Conservation (phyloP, 2,329 filamentous ascomycete genomes). For the Clarireedia hainanense region DNA sequence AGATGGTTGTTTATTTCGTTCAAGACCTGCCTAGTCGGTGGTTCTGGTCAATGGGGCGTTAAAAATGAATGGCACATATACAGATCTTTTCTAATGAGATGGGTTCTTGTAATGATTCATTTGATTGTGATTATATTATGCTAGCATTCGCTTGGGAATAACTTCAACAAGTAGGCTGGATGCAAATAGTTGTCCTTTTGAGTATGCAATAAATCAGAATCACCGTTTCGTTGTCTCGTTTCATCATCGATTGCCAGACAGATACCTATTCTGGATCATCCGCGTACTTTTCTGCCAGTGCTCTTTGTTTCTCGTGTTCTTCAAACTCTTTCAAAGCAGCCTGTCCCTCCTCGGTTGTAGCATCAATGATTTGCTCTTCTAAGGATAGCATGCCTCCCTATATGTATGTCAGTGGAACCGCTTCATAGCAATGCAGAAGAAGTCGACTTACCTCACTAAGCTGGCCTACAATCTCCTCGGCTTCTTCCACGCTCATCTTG, state of each 20-base stretch:
- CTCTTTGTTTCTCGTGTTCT: constrained; percentile 37
- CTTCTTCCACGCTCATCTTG: constrained; percentile 81
- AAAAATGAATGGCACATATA: constrained; percentile 27
- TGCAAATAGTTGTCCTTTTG: background rate
- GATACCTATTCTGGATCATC: constrained; percentile 30
- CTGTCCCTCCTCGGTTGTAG: constrained; percentile 80
- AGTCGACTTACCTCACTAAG: constrained; percentile 56
- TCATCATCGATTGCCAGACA: background rate
- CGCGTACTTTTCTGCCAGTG: constrained; percentile 23
- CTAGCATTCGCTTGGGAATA: background rate
- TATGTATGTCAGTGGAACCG: constrained; percentile 4
- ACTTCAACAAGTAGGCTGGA: background rate
- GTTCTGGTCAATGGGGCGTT: constrained; percentile 26
- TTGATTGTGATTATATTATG: background rate
- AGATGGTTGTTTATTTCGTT: constrained; percentile 21
- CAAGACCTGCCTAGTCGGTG: constrained; percentile 19
- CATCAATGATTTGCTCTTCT: constrained; percentile 90
- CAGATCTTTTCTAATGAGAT: constrained; percentile 6
- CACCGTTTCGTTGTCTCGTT: background rate
- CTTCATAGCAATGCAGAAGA: background rate
- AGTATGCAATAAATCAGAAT: background rate
- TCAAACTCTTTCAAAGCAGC: constrained; percentile 71
- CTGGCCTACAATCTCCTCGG: constrained; percentile 75
- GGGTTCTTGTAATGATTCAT: background rate
- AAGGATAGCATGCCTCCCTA: constrained; percentile 80